Evolutionary conservation across 2,329 filamentous ascomycete genomes (phyloP).

Genomic region (Plenodomus biglobosus): DNA sequence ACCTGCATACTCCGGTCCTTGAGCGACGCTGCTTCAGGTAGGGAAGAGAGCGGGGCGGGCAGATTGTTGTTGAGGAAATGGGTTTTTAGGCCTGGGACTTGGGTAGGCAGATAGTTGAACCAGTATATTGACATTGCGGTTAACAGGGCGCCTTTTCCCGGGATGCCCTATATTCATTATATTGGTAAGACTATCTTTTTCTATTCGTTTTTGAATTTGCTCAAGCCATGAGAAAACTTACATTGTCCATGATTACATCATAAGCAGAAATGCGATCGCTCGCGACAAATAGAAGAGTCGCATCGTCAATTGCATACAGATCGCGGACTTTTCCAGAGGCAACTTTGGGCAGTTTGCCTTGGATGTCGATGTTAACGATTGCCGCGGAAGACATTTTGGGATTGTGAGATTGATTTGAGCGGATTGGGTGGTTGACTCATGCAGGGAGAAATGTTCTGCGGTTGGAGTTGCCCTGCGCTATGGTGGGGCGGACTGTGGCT

Average conservation of each 20-base stretch:
- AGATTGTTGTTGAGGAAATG: conserved; percentile 64
- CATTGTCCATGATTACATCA: conserved; percentile 86
- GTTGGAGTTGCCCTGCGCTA: conserved; percentile 11
- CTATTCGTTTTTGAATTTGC: conserved; percentile 1
- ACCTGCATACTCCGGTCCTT: conserved; percentile 73
- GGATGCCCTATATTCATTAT: conserved; percentile 70
- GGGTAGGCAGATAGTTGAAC: conserved; percentile 62
- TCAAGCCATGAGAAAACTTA: conserved; percentile 36
- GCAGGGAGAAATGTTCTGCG: conserved; percentile 7
- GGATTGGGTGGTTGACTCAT: conserved; percentile 5
- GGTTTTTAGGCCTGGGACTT: conserved; percentile 61
- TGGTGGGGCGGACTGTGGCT: conserved; percentile 11
- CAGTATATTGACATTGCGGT: conserved; percentile 67
- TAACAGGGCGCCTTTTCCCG: conserved; percentile 66
- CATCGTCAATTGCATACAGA: conserved; percentile 70
- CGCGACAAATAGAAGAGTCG: conserved; percentile 77
- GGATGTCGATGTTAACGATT: conserved; percentile 36
- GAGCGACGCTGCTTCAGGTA: conserved; percentile 49
- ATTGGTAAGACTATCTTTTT: too few species aligned
- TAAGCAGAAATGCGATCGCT: conserved; percentile 94
- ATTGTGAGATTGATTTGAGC: conserved; percentile 1
- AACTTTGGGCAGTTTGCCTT: conserved; percentile 49
- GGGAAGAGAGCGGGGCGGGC: conserved; percentile 45
- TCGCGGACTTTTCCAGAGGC: conserved; percentile 77
- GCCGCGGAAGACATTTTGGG: conserved; percentile 31